Conservation (phyloP, 306 rosid genomes). For the Cucumis hystrix region DNA sequence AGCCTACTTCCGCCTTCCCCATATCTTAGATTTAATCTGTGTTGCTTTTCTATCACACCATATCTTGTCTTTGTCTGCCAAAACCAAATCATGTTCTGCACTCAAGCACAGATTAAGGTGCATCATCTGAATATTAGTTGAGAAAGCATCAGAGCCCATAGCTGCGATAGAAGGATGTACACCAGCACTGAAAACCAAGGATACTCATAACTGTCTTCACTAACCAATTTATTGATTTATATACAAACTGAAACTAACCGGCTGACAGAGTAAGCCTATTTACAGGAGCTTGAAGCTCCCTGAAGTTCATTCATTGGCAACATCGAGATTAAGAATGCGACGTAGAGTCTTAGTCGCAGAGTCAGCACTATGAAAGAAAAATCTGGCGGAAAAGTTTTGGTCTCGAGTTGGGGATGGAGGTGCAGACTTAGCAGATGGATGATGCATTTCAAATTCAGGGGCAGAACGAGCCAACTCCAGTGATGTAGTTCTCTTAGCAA, state of each 20-base stretch:
- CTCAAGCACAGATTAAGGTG: background rate
- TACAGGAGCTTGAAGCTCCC: slow-evolving; percentile 12
- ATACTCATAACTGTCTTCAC: slow-evolving; percentile 7
- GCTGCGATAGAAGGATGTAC: background rate
- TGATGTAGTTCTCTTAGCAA: slow-evolving; percentile 57
- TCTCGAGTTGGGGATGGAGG: slow-evolving; percentile 15
- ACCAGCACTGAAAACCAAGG: background rate
- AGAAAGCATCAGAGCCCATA: background rate
- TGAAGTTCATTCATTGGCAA: slow-evolving; percentile 6
- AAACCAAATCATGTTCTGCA: background rate
- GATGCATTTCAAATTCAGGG: slow-evolving; percentile 12
- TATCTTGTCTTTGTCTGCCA: background rate
- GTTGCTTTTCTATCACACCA: background rate
- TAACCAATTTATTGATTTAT: slow-evolving; percentile 8
- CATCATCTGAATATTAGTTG: background rate
- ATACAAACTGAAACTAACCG: slow-evolving; percentile 5
- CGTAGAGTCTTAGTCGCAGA: slow-evolving; percentile 16
- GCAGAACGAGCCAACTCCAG: slow-evolving; percentile 4
- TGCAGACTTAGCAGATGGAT: slow-evolving; percentile 10
- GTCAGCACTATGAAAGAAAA: slow-evolving; percentile 7
- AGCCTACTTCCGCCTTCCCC: background rate
- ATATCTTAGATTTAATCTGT: background rate
- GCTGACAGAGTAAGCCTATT: slow-evolving; percentile 2
- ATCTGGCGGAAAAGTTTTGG: background rate
- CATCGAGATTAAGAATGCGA: slow-evolving; percentile 13